Evolutionary conservation across 768 basidiomycete genomes (phyloP).

Genomic region (Tylopilus balloui): DNA sequence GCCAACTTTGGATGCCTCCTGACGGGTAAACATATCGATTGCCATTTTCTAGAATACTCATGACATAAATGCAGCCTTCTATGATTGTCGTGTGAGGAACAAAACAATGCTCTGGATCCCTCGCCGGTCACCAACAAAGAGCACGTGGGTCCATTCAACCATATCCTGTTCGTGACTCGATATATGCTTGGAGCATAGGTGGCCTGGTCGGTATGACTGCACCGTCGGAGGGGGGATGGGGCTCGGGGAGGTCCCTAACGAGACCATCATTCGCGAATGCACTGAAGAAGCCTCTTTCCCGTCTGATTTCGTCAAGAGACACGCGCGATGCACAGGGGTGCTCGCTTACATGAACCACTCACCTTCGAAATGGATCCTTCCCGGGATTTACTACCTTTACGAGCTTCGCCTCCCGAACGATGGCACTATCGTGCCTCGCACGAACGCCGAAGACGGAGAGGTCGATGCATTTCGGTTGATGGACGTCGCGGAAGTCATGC

Average conservation of each 20-base stretch:
- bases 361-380: slow-evolving; percentile 40
- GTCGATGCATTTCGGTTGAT: slow-evolving; percentile 41
- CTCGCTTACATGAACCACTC: slow-evolving; percentile 42
- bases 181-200: slow-evolving; percentile 4
- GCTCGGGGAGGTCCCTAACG: slow-evolving; percentile 34
- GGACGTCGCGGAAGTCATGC: slow-evolving; percentile 31
- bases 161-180: background rate
- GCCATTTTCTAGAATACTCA: background rate
- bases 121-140: slow-evolving; percentile 38
- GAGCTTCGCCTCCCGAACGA: slow-evolving; percentile 39
- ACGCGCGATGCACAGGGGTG: slow-evolving; percentile 34
- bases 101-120: slow-evolving; percentile 38
- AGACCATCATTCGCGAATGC: slow-evolving; percentile 40
- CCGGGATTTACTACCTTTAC: slow-evolving; percentile 43
- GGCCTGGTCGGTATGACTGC: slow-evolving; percentile 39
- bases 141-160: slow-evolving; percentile 30
- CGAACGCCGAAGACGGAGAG: slow-evolving; percentile 39
- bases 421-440: slow-evolving; percentile 30
- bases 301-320: slow-evolving; percentile 30
- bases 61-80: slow-evolving; percentile 28
- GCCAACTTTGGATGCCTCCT: slow-evolving; percentile 42
- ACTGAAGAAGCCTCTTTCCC: slow-evolving; percentile 42
- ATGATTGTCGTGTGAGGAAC: slow-evolving; percentile 28
- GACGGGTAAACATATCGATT: slow-evolving; percentile 28
- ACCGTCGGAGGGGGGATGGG: slow-evolving; percentile 43